phyloP scores from a whole-genome alignment of 2,329 filamentous ascomycete species.

The Dactylellina leptospora region DNA sequence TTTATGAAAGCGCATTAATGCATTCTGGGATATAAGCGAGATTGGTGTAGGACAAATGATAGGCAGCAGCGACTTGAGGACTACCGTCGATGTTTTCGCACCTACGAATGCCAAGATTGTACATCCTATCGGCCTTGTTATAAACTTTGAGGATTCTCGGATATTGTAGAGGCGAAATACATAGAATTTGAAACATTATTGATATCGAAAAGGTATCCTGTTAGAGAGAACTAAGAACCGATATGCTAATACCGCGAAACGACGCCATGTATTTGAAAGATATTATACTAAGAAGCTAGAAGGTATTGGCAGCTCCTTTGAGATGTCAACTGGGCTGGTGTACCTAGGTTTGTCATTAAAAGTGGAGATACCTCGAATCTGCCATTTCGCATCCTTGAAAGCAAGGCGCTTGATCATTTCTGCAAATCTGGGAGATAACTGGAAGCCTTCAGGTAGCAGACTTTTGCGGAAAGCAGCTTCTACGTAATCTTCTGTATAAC shows the following conservation, averaged over 20 bases:
- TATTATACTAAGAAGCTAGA: constrained; percentile 8
- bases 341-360: constrained; percentile 29
- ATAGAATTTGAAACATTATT: no score
- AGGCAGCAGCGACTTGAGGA: background rate
- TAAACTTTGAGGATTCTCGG: no score
- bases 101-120: no score
- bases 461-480: constrained; percentile 33
- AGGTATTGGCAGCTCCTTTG: constrained; percentile 37
- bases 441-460: constrained; percentile 24
- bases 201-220: no score
- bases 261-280: background rate
- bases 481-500: constrained; percentile 39
- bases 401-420: constrained; percentile 29
- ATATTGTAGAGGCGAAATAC: no score
- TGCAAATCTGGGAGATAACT: constrained; percentile 20
- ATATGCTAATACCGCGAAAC: no score
- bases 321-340: constrained; percentile 21
- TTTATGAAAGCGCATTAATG: no score
- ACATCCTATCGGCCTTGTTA: no score
- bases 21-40: constrained; percentile 1
- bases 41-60: background rate
- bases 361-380: constrained; percentile 7
- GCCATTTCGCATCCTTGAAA: constrained; percentile 38
- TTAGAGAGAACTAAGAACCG: no score
- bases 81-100: no score